Evolutionary conservation across 495 filamentous ascomycete genomes (phyloP).

Genomic region (Neurospora sp.): DNA sequence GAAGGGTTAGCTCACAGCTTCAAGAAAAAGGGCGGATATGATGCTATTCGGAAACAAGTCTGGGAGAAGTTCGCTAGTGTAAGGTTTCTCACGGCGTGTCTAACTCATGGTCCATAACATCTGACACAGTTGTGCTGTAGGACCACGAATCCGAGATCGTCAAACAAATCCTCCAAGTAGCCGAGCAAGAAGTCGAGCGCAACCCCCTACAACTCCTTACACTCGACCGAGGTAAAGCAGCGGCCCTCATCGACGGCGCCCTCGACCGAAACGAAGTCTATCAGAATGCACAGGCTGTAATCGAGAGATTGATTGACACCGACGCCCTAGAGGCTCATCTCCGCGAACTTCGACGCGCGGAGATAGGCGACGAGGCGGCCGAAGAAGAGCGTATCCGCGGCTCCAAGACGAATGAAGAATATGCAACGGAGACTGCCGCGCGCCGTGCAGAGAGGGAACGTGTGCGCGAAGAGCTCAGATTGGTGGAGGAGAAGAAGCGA

Average conservation of each 20-base stretch:
- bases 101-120: background rate
- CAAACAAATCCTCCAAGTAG: conserved; percentile 56
- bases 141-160: conserved; percentile 58
- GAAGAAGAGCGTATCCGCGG: conserved; percentile 57
- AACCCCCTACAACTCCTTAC: conserved; percentile 63
- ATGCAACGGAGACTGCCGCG: conserved; percentile 60
- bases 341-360: conserved; percentile 56
- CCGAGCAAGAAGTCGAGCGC: conserved; percentile 72
- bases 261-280: conserved; percentile 77
- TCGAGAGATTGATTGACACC: conserved; percentile 59
- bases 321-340: conserved; percentile 57
- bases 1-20: conserved; percentile 70
- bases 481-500: conserved; percentile 58
- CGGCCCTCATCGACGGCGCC: conserved; percentile 75
- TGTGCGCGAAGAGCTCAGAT: conserved; percentile 52
- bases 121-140: conserved; percentile 26
- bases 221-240: conserved; percentile 69
- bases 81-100: conserved; percentile 23
- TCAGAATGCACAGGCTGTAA: conserved; percentile 55
- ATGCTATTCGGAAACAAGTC: conserved; percentile 68
- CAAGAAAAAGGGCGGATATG: conserved; percentile 87
- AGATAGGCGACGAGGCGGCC: conserved; percentile 67
- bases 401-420: conserved; percentile 74
- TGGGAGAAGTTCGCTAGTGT: conserved; percentile 75
- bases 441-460: conserved; percentile 55